phyloP scores from a whole-genome alignment of 2,329 filamentous ascomycete genomes.

The Aureobasidium sp. region DNA sequence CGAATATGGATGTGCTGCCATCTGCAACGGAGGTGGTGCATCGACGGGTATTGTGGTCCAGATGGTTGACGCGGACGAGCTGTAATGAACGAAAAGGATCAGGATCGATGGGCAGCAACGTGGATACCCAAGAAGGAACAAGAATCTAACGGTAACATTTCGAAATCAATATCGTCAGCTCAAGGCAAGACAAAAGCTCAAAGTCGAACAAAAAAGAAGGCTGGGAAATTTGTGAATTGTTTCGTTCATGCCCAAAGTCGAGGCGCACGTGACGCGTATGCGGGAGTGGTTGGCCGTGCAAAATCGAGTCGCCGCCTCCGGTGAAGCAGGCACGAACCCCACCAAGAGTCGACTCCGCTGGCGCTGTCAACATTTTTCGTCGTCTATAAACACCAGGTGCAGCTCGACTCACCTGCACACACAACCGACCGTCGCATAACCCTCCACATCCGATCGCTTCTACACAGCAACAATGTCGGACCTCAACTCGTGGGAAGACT shows the following conservation, averaged over 20 bases:
- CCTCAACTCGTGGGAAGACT: slow-evolving; percentile 89
- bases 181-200: too few relatives aligned
- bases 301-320: slow-evolving; percentile 7
- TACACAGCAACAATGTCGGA: slow-evolving; percentile 56
- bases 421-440: background rate
- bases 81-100: slow-evolving; percentile 17
- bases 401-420: background rate
- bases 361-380: background rate
- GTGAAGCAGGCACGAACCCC: background rate
- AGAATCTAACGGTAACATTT: background rate
- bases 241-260: background rate
- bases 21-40: slow-evolving; percentile 93
- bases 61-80: slow-evolving; percentile 47
- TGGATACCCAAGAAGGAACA: background rate
- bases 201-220: background rate
- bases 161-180: background rate
- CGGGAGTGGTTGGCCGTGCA: background rate
- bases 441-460: background rate
- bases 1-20: slow-evolving; percentile 90
- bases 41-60: slow-evolving; percentile 89
- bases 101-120: background rate
- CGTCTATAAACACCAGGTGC: background rate
- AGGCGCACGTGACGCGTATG: background rate
- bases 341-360: background rate
- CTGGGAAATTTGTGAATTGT: background rate